Evolutionary conservation across 2,329 filamentous ascomycete species (phyloP).

Genomic region (Talaromyces islandicus): DNA sequence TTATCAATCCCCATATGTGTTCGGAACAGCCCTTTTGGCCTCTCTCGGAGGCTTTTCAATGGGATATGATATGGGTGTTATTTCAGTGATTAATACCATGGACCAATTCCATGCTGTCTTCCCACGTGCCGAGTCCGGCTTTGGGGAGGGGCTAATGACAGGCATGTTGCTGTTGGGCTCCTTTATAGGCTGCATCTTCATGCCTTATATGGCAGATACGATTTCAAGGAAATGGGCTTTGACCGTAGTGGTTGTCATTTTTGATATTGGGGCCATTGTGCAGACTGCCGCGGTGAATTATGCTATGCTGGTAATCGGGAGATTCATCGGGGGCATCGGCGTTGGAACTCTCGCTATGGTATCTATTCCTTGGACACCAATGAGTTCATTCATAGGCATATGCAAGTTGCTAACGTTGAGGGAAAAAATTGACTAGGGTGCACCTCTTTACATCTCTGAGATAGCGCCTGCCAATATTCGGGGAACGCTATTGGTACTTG

Average conservation of each 20-base stretch:
- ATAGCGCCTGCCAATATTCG: neutral
- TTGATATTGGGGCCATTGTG: neutral
- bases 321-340: neutral
- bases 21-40: conserved; percentile 27
- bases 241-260: neutral
- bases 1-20: neutral
- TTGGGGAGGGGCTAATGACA: neutral
- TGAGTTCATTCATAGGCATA: neutral
- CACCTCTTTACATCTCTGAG: neutral
- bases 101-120: conserved; percentile 35
- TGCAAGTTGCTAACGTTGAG: neutral
- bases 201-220: neutral
- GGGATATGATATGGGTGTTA: conserved; percentile 52
- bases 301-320: neutral
- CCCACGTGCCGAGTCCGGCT: conserved; percentile 11
- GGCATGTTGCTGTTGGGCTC: neutral
- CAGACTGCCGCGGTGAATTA: neutral
- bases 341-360: neutral
- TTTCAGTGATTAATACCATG: conserved; percentile 48
- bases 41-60: conserved; percentile 51
- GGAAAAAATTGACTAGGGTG: neutral
- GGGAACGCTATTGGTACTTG: conserved; percentile 15
- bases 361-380: neutral
- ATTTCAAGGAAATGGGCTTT: neutral
- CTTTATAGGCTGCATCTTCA: neutral